Evolutionary conservation across 495 filamentous ascomycete genomes (phyloP), one percentile per base, ranked within the genome.

Genomic region (Podospora pseudocomata): DNA sequence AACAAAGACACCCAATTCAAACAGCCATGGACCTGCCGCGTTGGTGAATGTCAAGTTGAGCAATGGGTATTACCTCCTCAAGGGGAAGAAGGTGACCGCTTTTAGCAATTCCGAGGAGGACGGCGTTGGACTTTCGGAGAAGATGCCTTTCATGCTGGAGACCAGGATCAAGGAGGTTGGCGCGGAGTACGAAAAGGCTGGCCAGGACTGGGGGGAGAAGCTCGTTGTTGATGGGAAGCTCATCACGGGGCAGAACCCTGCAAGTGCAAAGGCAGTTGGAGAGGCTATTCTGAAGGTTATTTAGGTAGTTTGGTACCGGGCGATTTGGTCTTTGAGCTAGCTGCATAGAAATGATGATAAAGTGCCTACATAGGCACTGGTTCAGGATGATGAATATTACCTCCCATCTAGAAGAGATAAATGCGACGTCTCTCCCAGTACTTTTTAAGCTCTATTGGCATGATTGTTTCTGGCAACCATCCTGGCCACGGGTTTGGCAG

Each of bases 161-260:
- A 83, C 81, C 9, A 79, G 84, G 73, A 72, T 93, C 63, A 73
- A 72, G 58, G 75, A 84, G 63, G 75, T 76, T 0, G 88, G 86
- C 0, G 86, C 80, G 0, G 76, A 77, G 53, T 92, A 82, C 71
- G 81, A 84, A 61, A 91, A 89, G 80, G 86, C 89, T 0, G 82
- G 82, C 74, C 23, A 23, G 0, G 73, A 86, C 6, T 92, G 84
- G 86, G 86, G 70, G 0, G 80, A 79, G 75, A 85, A 89, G 76
- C 86, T 92, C 15, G 82, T 87, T 28, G 83, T 88, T 32, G 83
- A 84, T 58, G 89, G 88, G 0, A 80, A 78, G 71, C 65, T 93
- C 65, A 89, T 93, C 67, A 92, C 91, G 2, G 91, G 91, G 0
- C 90, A 93, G 81, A 93, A 92, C 71, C 91, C 91, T 18, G 85